Conservation (phyloP, 176 grass and related monocot species). For the Coix lacrymajobi region DNA sequence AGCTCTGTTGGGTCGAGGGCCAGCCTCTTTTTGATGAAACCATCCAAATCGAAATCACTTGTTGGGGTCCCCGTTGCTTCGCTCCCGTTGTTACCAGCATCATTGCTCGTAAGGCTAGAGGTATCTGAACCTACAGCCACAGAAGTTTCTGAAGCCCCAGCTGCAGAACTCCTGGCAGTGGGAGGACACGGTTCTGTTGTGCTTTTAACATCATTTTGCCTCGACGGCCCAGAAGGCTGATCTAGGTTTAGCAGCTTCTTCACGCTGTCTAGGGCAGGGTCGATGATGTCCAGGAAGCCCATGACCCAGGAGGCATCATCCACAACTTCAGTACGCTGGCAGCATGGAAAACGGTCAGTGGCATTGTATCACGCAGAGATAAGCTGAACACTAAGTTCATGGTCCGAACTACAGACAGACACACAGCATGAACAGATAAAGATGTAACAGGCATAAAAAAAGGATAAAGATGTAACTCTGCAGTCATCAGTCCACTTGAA, state of each 20-base stretch:
- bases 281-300: constrained; percentile 86
- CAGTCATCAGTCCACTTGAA: neutral
- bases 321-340: constrained; percentile 79
- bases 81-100: neutral
- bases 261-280: constrained; percentile 84
- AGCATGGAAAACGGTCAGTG: neutral
- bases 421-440: neutral
- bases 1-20: constrained; percentile 48
- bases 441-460: too few relatives aligned
- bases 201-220: constrained; percentile 26
- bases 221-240: constrained; percentile 23
- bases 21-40: constrained; percentile 63
- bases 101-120: neutral
- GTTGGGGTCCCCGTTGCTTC: neutral
- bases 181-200: constrained; percentile 9
- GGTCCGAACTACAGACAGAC: neutral
- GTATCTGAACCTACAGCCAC: constrained; percentile 11
- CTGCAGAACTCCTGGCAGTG: constrained; percentile 2
- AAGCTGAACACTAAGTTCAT: neutral
- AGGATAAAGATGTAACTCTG: too few relatives aligned
- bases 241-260: constrained; percentile 78
- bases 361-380: neutral
- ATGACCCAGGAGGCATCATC: constrained; percentile 94
- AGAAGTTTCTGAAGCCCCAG: neutral
- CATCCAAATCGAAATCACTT: constrained; percentile 58